phyloP scores from a whole-genome alignment of 768 basidiomycete species.

The Lentinula guzmanii region DNA sequence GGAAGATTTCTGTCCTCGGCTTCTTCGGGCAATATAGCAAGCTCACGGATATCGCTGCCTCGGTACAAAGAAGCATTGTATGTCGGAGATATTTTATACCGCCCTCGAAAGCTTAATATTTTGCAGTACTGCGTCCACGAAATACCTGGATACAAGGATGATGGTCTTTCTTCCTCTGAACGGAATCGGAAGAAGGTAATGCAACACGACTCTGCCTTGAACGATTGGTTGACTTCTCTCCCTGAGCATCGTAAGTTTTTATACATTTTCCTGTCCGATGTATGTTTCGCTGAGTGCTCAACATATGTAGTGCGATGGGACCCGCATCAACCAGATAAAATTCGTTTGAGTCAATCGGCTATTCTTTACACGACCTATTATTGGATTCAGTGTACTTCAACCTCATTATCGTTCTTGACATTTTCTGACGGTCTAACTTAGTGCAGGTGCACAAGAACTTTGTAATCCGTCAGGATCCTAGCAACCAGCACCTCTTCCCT shows the following conservation, averaged over 20 bases:
- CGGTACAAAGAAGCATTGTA: background rate
- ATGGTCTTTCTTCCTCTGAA: background rate
- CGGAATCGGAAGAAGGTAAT: background rate
- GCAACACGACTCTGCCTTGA: background rate
- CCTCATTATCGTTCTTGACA: too few species aligned
- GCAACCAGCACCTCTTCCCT: background rate
- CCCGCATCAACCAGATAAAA: background rate
- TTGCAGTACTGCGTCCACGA: background rate
- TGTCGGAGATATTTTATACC: background rate
- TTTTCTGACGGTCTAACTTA: background rate
- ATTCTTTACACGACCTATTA: background rate
- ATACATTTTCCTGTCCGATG: background rate
- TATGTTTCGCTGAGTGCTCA: background rate
- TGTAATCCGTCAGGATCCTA: background rate
- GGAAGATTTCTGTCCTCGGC: conserved; percentile 2
- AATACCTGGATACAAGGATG: background rate
- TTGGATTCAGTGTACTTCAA: background rate
- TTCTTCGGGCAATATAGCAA: background rate
- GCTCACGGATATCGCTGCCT: background rate
- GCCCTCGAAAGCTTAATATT: background rate
- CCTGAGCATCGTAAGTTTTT: background rate
- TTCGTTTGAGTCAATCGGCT: background rate
- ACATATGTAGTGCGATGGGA: background rate
- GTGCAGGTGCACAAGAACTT: background rate
- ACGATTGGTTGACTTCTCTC: background rate